Evolutionary conservation across 768 basidiomycete species (phyloP), one percentile per base, ranked within the genome.

Genomic region (Dentipellis sp.): DNA sequence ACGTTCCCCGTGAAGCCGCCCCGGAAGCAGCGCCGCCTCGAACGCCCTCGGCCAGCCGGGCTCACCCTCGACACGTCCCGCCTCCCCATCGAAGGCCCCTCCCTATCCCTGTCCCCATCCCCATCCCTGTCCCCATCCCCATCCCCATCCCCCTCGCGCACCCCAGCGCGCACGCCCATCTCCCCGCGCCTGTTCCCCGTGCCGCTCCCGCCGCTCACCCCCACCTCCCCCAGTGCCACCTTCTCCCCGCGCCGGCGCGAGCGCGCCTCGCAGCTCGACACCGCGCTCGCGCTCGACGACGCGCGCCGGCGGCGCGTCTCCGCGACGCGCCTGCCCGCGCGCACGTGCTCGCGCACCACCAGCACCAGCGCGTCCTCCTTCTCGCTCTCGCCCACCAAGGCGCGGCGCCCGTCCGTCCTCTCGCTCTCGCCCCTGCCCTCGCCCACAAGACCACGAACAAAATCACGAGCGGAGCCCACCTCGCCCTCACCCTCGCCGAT

Each of bases 401-500:
- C 40, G 40, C 40, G 40, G 40, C 40, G 40, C 40, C 40, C 14
- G 40, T 42, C 40, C 10, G 16, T 42, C 40, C 17, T 17, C 12
- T 42, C 40, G 11, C 40, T 17, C n/a, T n/a, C n/a, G n/a, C n/a
- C n/a, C n/a, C n/a, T n/a, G n/a, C n/a, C n/a, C n/a, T n/a, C n/a
- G n/a, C n/a, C n/a, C n/a, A n/a, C n/a, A n/a, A n/a, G n/a, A n/a
- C n/a, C n/a, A n/a, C n/a, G n/a, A n/a, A n/a, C n/a, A n/a, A n/a
- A n/a, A n/a, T n/a, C n/a, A n/a, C n/a, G n/a, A n/a, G n/a, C n/a
- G n/a, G n/a, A n/a, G 10, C 40, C 17, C 11, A 16, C 12, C 40
- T 42, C 40, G 54, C n/a, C 52, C 52, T 34, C 59, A 59, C 19
- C 56, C 59, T 23, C 58, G 51, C 23, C 58, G 59, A 52, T 59